phyloP scores from a whole-genome alignment of 73 alveolate genomes.

The Vitrella brassicaformis region DNA sequence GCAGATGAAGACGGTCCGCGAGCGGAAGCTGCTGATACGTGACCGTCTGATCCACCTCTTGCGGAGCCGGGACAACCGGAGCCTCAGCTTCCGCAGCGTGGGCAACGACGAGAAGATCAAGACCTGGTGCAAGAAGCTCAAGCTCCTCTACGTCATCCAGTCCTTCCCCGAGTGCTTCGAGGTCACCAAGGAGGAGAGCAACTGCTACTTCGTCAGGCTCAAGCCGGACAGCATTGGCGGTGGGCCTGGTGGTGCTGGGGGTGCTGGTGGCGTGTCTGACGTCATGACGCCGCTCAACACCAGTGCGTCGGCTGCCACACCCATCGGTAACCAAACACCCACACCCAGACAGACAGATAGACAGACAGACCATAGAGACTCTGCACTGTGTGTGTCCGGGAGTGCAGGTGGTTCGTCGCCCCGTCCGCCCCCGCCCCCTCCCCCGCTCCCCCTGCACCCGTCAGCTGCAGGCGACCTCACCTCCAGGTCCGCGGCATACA shows the following conservation, averaged over 20 bases:
- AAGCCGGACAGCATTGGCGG: not conserved
- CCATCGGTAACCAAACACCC: too few species aligned
- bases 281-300: too few species aligned
- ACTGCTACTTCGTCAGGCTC: not conserved
- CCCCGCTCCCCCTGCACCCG: too few species aligned
- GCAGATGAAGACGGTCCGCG: not conserved
- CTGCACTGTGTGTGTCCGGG: too few species aligned
- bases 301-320: too few species aligned
- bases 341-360: too few species aligned
- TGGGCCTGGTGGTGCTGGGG: not conserved
- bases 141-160: not conserved
- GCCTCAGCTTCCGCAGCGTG: not conserved
- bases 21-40: not conserved
- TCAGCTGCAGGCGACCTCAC: too few species aligned
- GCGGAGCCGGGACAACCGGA: not conserved
- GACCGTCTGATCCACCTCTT: not conserved
- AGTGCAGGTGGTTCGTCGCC: too few species aligned
- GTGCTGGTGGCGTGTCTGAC: not conserved
- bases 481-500: too few species aligned
- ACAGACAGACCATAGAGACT: too few species aligned
- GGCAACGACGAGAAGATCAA: not conserved
- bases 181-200: not conserved
- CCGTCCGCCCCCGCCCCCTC: too few species aligned
- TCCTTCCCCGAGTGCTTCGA: not conserved
- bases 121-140: not conserved